Conservation (phyloP, 2,329 filamentous ascomycete species). For the Colletotrichum sp. region DNA sequence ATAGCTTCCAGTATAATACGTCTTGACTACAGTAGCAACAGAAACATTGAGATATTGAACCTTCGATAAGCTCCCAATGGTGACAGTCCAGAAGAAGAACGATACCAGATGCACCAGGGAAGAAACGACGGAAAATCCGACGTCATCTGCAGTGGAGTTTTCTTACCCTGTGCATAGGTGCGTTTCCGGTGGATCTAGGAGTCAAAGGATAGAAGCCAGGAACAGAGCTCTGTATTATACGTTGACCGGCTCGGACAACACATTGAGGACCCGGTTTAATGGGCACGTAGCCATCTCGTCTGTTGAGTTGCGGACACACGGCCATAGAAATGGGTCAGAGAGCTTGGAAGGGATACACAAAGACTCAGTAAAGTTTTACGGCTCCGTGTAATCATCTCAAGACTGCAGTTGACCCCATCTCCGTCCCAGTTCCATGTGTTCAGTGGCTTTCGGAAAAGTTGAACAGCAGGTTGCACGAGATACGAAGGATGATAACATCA, state of each 20-base stretch:
- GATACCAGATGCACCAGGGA: not conserved
- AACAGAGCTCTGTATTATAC: not conserved
- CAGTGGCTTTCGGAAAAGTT: not conserved
- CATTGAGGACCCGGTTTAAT: not conserved
- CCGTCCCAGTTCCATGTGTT: not conserved
- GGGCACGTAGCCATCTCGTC: not conserved
- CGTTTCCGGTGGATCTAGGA: too few relatives aligned
- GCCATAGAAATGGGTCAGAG: not conserved
- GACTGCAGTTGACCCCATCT: not conserved
- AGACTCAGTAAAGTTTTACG: not conserved
- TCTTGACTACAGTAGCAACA: not conserved
- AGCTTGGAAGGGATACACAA: not conserved
- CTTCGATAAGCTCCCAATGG: not conserved
- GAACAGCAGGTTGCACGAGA: not conserved
- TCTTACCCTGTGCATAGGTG: not conserved
- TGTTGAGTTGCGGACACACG: not conserved
- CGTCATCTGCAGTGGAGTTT: not conserved
- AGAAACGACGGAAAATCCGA: not conserved
- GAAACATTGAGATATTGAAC: not conserved
- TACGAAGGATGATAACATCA: not conserved
- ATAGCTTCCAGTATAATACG: not conserved
- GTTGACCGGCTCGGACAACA: not conserved
- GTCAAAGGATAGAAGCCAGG: not conserved
- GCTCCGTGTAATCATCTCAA: not conserved
- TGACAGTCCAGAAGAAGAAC: not conserved